Base-by-base conservation (phyloP, 2,329 filamentous ascomycete genomes). In the Penicillium sp. region DNA sequence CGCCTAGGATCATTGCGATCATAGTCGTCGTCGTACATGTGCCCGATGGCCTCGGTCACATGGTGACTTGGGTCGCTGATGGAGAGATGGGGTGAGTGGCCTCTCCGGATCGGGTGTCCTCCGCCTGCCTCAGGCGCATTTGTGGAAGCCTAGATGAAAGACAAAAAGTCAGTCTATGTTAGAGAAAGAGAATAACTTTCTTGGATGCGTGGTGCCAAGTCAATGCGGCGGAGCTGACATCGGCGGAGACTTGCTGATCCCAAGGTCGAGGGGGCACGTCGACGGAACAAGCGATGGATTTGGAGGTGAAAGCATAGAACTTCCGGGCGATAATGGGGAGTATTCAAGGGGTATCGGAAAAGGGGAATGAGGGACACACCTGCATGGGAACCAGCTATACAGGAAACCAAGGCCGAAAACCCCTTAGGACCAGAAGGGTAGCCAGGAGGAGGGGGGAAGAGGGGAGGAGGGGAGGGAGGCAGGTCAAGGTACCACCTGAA, bases 1-100 rank as follows among this genome's bases (percentile, higher is more conserved):
- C 89, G 89, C 39, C 88, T 84, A 33, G 79, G 83, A 61, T 84
- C 81, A 64, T 78, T 76, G 61, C 74, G 78, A 63, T 81, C 75
- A 64, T 90, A 84, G 61, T 86, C 84, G 67, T 90, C 88, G 65
- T 89, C 90, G 74, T 97, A 96, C 74, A 96, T 84, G 64, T 91
- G 91, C 46, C 90, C 90, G 73, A 96, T 96, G 53, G 91, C 89
- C 73, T 96, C 92, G 50, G 91, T 96, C 69, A 96, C 90, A 83
- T 96, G 92, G 75, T 96, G 91, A 75, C 83, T 91, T 55, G 92
- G 89, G 75, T 96, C 91, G 72, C 89, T 94, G 71, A 96, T 87
- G 62, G 83, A 86, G 55, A 86, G 76, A 62, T 85, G 81, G 56
- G 83, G 78, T 60, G 75, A 75, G 75, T 86, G 84, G 60, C 82